Base-by-base conservation (phyloP, 73 alveolate species). In the Durusdinium trenchii region DNA sequence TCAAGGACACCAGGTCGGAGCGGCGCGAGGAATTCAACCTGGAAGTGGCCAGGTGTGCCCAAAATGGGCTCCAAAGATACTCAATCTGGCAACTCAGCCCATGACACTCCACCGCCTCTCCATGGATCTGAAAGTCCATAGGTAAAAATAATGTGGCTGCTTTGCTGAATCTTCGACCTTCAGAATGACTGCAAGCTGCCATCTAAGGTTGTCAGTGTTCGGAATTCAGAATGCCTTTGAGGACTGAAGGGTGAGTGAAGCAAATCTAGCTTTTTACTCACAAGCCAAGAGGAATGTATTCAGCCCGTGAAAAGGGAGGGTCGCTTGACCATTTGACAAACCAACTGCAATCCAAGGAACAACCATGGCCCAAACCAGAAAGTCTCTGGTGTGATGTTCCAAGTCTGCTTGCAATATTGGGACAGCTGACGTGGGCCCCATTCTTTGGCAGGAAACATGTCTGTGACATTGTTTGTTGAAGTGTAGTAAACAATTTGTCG, bases 81-180 rank as follows among this genome's bases (percentile, higher is more conserved):
- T n/a, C n/a, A n/a, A n/a, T 45, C 42, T 0, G 38, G 94, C 76
- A 85, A 38, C 57, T 85, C 40, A 64, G 85, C 62, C 54, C 85
- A 23, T 28, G 61, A 52, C 98, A 91, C 98, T 23, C 98, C 98
- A 28, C 98, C 98, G 45, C 98, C 82, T 35, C 89, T 73, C 98
- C 98, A 91, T 6, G 98, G 98, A 36, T 91, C 98, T 28, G 48
- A 32, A 32, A 91, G 98, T 20, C 98, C 98, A 35, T 91, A 69
- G 90, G 98, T 91, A 60, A 91, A 91, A 47, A 91, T 69, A 60
- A 91, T 91, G 78, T 89, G 98, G 47, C 98, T 91, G 79, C 98
- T 91, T 47, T 35, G 67, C 57, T 69, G 40, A 35, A 91, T 76
- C 9, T 71, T 47, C 2, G 98, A 67, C 98, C 98, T 91, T 16